Conservation (phyloP, 2,329 filamentous ascomycete species). For the Venturia pyrina region DNA sequence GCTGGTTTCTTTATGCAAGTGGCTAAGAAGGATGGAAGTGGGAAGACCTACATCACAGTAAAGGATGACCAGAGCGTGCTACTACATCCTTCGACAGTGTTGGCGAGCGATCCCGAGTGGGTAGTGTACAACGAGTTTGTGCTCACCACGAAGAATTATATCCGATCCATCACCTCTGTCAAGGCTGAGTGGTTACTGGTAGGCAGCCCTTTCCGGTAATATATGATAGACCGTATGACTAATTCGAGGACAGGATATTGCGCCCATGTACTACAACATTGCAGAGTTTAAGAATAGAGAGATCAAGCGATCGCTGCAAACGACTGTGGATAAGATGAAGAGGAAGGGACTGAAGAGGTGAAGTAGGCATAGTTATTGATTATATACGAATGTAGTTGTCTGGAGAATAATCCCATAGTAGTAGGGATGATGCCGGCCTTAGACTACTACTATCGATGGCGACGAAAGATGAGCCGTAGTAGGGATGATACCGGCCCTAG, state of each 20-base stretch:
- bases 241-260: constrained; percentile 60
- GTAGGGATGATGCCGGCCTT: not conserved
- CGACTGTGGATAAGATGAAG: constrained; percentile 44
- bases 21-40: constrained; percentile 79
- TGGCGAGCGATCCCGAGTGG: constrained; percentile 87
- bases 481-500: not conserved
- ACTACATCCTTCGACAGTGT: constrained; percentile 84
- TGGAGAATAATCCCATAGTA: not conserved
- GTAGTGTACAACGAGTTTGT: constrained; percentile 98
- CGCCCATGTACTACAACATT: constrained; percentile 85
- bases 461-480: not conserved
- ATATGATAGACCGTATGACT: not conserved
- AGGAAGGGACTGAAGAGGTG: constrained; percentile 32
- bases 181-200: constrained; percentile 91
- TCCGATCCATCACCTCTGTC: constrained; percentile 84
- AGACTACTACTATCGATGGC: not conserved
- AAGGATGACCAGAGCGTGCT: constrained; percentile 94
- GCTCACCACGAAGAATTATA: constrained; percentile 95
- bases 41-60: constrained; percentile 88
- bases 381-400: not conserved
- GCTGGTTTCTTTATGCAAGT: constrained; percentile 99
- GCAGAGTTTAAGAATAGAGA: constrained; percentile 75
- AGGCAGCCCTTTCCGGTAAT: constrained; percentile 26
- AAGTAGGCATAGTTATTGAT: not conserved
- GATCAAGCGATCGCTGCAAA: constrained; percentile 57